phyloP scores from a whole-genome alignment of 1,284 basidiomycete genomes.

The Cyathus olla region DNA sequence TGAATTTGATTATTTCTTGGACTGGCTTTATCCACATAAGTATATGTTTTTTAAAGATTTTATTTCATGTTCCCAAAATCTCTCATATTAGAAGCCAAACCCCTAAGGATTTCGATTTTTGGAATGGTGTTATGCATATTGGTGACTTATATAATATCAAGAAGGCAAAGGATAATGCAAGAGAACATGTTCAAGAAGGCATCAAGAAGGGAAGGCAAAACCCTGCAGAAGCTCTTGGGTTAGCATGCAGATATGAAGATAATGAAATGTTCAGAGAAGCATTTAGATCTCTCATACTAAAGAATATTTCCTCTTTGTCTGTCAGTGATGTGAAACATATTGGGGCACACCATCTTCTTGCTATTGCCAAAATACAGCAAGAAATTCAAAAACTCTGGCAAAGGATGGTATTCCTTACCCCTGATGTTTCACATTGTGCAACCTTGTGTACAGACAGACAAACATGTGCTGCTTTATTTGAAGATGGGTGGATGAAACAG shows the following conservation, averaged over 20 bases:
- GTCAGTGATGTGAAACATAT: not conserved
- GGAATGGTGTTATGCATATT: not conserved
- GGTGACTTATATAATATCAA: not conserved
- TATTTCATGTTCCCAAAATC: not conserved
- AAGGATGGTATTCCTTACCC: not conserved
- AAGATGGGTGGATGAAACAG: not conserved
- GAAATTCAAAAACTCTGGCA: not conserved
- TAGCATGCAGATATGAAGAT: not conserved
- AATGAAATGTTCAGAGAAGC: not conserved
- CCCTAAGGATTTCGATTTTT: not conserved
- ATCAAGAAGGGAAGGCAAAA: not conserved
- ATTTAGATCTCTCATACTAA: not conserved
- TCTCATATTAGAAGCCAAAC: not conserved
- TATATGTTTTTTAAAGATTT: not conserved
- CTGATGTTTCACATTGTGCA: not conserved
- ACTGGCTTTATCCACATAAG: not conserved
- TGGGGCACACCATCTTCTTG: not conserved
- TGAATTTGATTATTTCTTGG: not conserved
- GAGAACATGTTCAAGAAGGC: not conserved
- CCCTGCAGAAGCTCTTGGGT: not conserved
- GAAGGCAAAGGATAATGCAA: not conserved
- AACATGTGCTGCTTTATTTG: not conserved
- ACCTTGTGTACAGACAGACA: not conserved
- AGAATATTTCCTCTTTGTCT: not conserved
- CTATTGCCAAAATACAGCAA: not conserved